Conservation (phyloP, 2,329 filamentous ascomycete genomes). For the Alternaria sp. region DNA sequence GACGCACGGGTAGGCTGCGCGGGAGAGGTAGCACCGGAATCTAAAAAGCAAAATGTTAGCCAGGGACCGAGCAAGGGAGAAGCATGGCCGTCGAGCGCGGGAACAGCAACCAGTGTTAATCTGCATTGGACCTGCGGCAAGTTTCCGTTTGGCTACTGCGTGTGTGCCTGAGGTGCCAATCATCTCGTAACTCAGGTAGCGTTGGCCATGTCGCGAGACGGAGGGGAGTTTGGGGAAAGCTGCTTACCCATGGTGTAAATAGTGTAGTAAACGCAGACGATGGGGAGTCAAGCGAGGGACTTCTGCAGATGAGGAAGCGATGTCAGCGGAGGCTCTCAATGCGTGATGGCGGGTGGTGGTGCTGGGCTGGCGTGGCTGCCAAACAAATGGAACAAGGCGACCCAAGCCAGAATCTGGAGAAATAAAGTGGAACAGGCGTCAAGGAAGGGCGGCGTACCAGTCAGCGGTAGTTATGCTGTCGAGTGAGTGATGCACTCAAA, state of each 20-base stretch:
- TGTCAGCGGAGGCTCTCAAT: constrained; percentile 34
- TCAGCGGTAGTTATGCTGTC: constrained; percentile 48
- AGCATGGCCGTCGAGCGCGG: constrained; percentile 14
- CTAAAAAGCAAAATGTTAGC: constrained; percentile 48
- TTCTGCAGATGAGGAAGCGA: constrained; percentile 36
- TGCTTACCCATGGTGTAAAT: constrained; percentile 53
- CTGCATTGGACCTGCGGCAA: constrained; percentile 24
- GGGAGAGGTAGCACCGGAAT: constrained; percentile 54
- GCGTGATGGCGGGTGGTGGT: constrained; percentile 18
- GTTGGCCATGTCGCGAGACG: constrained; percentile 22
- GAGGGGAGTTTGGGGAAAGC: constrained; percentile 24
- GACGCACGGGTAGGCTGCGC: constrained; percentile 58
- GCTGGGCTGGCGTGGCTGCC: constrained; percentile 31
- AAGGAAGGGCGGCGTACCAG: constrained; percentile 46
- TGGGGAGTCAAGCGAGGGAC: constrained; percentile 46
- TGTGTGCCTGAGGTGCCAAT: constrained; percentile 22
- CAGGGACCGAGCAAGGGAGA: constrained; percentile 25
- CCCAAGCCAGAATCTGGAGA: constrained; percentile 45
- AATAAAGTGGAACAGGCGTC: constrained; percentile 42
- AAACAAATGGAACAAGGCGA: constrained; percentile 47
- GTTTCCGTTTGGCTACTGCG: constrained; percentile 13
- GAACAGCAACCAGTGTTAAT: constrained; percentile 26
- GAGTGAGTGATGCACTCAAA: constrained; percentile 47
- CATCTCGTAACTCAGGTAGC: constrained; percentile 19
- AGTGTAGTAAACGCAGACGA: constrained; percentile 41